Percentiles rank a stretch among this genome's conserved stretches.
These are phyloP conservation scores for Mycena olivaceomarginata DNA, from an alignment of 768 basidiomycete species.

Conservation along the genomic window DNA sequence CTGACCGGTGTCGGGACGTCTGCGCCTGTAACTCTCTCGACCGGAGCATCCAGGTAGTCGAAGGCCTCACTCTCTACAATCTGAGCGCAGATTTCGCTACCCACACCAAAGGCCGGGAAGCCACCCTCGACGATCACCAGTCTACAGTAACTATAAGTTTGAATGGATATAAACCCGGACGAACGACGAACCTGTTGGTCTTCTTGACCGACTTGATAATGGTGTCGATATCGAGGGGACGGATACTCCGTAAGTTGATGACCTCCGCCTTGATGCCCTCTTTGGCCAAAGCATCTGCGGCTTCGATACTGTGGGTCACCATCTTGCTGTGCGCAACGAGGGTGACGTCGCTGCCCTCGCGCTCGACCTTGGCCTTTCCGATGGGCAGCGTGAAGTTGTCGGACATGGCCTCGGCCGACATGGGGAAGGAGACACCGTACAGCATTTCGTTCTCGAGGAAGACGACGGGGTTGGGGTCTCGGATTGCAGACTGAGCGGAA, in stretches of 20 bases:
- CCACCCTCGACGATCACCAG: slow-evolving; percentile 98
- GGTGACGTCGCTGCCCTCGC: slow-evolving; percentile 94
- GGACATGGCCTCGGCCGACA: slow-evolving; percentile 96
- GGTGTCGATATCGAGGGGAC: slow-evolving; percentile 98
- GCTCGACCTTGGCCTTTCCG: slow-evolving; percentile 98
- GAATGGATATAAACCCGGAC: background rate
- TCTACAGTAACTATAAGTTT: slow-evolving; percentile 60
- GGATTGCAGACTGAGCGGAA: slow-evolving; percentile 86
- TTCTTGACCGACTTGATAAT: slow-evolving; percentile 99
- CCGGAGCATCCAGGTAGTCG: slow-evolving; percentile 98
- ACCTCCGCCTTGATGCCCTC: slow-evolving; percentile 99
- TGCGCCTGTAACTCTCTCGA: slow-evolving; percentile 98
- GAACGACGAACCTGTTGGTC: slow-evolving; percentile 87
- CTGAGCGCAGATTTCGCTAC: slow-evolving; percentile 98
- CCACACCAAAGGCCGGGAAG: slow-evolving; percentile 98
- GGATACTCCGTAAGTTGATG: slow-evolving; percentile 96
- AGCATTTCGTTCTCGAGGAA: slow-evolving; percentile 99
- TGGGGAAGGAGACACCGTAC: slow-evolving; percentile 98
- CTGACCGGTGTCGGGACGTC: slow-evolving; percentile 97
- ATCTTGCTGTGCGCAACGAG: slow-evolving; percentile 99
- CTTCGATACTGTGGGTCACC: slow-evolving; percentile 96
- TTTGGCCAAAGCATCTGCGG: slow-evolving; percentile 94
- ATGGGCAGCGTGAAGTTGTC: slow-evolving; percentile 97
- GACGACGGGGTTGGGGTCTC: slow-evolving; percentile 98
- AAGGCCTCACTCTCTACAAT: slow-evolving; percentile 98